Evolutionary conservation across 345 rosid species (phyloP).

Genomic region (Raphanus sativus): DNA sequence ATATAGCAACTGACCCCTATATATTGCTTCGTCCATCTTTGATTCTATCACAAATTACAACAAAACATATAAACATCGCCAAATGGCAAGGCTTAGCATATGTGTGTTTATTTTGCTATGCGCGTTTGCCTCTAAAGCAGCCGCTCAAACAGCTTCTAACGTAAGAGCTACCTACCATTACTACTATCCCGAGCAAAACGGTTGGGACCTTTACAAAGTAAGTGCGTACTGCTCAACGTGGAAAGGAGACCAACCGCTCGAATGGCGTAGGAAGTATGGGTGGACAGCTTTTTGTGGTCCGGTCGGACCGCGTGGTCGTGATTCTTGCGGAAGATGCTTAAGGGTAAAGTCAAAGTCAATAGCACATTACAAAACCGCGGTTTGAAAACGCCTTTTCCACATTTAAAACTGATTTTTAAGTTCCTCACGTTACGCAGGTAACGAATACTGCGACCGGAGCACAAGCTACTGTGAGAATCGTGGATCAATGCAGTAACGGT

Average conservation of each 20-base stretch:
- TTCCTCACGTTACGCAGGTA: slow-evolving; percentile 32
- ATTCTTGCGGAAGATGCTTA: slow-evolving; percentile 53
- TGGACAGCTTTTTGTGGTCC: slow-evolving; percentile 69
- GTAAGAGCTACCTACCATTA: slow-evolving; percentile 54
- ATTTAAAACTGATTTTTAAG: not conserved
- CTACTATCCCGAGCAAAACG: slow-evolving; percentile 46
- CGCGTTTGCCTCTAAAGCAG: slow-evolving; percentile 29
- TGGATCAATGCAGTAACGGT: slow-evolving; percentile 53
- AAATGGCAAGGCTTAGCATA: slow-evolving; percentile 12
- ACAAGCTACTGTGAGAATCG: slow-evolving; percentile 45
- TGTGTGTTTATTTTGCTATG: slow-evolving; percentile 23
- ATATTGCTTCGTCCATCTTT: not conserved
- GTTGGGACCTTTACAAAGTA: slow-evolving; percentile 49
- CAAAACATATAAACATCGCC: not conserved
- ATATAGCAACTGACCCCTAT: not conserved
- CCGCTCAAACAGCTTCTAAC: slow-evolving; percentile 46
- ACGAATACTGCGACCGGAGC: slow-evolving; percentile 50
- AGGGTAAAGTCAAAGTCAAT: slow-evolving; percentile 27
- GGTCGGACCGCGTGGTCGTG: slow-evolving; percentile 51
- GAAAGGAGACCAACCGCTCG: slow-evolving; percentile 50
- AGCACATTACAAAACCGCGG: not conserved
- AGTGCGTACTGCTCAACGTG: slow-evolving; percentile 56
- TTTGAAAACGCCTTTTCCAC: not conserved
- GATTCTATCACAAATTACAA: not conserved
- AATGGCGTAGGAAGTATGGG: slow-evolving; percentile 50